Evolutionary conservation across 306 rosid species (phyloP), one percentile per base, ranked within the genome.

Genomic region (Rosa lucieae): DNA sequence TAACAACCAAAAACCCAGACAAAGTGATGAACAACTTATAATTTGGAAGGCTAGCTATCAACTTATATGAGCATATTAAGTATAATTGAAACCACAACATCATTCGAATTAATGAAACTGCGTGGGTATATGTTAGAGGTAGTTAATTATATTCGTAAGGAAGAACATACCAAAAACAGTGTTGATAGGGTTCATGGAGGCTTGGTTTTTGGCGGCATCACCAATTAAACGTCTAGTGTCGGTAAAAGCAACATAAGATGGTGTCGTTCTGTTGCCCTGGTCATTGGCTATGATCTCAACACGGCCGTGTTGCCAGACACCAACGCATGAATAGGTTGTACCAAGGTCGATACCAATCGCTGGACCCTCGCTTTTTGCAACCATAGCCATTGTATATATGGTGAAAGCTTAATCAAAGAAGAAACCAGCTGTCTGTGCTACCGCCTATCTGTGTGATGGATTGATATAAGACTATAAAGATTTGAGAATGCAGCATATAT

Each of bases 251-350:
- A 92, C 94, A 51, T 89, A 90, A 4, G 94, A 92, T 10, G 96
- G 94, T 6, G 94, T 92, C 1, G 92, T 92, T 17, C 88, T 80
- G 83, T 92, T 90, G 0, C 97, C 96, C 48, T 90, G 97, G 29
- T 90, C 93, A 17, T 90, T 92, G 10, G 96, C 97, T 1, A 90
- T 89, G 55, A 92, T 92, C 83, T 90, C 92, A 0, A 90, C 96
- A 2, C 96, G 88, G 39, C 88, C 96, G 51, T 93, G 91, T 66
- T 92, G 96, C 92, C 96, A 92, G 44, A 92, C 97, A 10, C 96
- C 94, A 5, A 92, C 96, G 69, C 97, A 92, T 0, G 96, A 90
- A 85, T 90, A 90, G 0, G 89, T 92, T 55, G 0, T 55, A 20
- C 62, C 62, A 6, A 55, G 62, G 10, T 59, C 35, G 32, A 59